Evolutionary conservation across 2,329 filamentous ascomycete species (phyloP), one percentile per base, ranked within the genome.

Genomic region (Penicillium frequentans): DNA sequence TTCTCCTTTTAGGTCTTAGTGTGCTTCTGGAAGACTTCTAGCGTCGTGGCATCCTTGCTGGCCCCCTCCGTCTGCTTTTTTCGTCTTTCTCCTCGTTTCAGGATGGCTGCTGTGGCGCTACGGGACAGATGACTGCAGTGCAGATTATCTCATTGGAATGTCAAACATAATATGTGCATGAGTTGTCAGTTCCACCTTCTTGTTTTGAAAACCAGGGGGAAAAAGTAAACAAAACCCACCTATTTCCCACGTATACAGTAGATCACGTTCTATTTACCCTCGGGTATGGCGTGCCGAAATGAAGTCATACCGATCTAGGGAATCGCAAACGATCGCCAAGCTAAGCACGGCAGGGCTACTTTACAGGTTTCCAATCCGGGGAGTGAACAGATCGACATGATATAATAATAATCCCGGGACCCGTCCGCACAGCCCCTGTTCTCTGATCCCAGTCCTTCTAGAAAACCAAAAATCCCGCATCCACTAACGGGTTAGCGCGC

Each of bases 381-480:
- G 49, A 43, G 13, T 4, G 50, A 44, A 33, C 19, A 9, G 50
- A 52, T 52, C 50, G 42, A 52, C 49, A 50, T 50, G 48, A 50
- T 50, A 39, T 52, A 52, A 52, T 51, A 35, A 23, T 27, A 7
- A 11, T 16, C 21, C 11, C 27, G 27, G 19, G n/a, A 26, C 47
- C 27, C 29, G 37, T 35, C 37, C 26, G 46, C 59, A 61, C 59
- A 61, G 59, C 57, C 59, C 54, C 59, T 53, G 39, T 55, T 62
- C 51, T 47, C 50, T 55, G 37, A 60, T 50, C 58, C 55, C 44
- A 19, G 51, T 21, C 19, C 39, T 63, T 64, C 57, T 58, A 54
- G 55, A 60, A 63, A 48, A 54, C n/a, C 23, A 49, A 57, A 64
- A 64, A 64, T 64, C 56, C 62, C 62, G 62, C 62, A 64, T 33